Evolutionary conservation across 495 filamentous ascomycete species (phyloP).

Genomic region (Hyaloscypha bicolor): DNA sequence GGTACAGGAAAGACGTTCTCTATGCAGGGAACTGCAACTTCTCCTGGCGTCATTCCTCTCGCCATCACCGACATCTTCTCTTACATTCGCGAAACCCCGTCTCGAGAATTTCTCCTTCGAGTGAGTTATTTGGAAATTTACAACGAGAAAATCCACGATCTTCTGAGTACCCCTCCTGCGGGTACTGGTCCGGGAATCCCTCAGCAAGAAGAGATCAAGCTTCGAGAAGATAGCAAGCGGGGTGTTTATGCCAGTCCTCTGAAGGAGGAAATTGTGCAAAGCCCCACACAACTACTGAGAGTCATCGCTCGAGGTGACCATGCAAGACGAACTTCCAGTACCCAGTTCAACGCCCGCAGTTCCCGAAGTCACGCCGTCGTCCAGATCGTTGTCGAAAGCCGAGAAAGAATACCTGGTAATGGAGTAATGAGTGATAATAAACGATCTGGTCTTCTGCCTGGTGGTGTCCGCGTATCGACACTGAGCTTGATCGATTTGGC

Average conservation of each 20-base stretch:
- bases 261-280: conserved; percentile 98
- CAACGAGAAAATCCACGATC: conserved; percentile 96
- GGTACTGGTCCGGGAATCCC: conserved; percentile 48
- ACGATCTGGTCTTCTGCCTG: conserved; percentile 75
- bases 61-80: conserved; percentile 99
- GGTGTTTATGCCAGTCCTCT: conserved; percentile 95
- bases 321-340: conserved; percentile 85
- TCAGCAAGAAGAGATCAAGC: conserved; percentile 86
- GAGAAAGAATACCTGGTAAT: conserved; percentile 74
- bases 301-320: conserved; percentile 96
- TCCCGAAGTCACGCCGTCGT: conserved; percentile 98
- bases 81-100: conserved; percentile 95
- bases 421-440: conserved; percentile 62
- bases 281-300: conserved; percentile 89
- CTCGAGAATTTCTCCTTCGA: conserved; percentile 89
- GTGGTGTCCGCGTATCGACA: conserved; percentile 93
- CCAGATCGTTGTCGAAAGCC: conserved; percentile 96
- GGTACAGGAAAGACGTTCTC: conserved; percentile 98
- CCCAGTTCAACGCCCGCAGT: conserved; percentile 93
- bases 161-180: conserved; percentile 71
- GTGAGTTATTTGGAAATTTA: conserved; percentile 99
- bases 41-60: conserved; percentile 95
- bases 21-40: conserved; percentile 97
- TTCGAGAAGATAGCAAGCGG: conserved; percentile 92
- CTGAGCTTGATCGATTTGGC: conserved; percentile 95